Conservation (phyloP, 2,329 filamentous ascomycete genomes). For the Aspergillus ochraceus region DNA sequence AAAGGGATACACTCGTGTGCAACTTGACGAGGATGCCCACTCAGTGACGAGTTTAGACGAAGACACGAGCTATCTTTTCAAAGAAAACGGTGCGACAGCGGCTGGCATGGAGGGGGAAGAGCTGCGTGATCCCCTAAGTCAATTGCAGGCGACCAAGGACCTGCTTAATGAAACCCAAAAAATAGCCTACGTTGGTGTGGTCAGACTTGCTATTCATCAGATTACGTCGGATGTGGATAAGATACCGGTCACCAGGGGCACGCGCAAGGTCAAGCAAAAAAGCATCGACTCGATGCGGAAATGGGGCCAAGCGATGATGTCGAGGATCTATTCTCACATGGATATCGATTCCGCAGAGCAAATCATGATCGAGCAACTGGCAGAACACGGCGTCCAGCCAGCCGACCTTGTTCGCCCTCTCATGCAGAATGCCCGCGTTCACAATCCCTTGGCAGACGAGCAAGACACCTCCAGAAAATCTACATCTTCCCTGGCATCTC, state of each 20-base stretch:
- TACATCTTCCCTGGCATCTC: conserved; percentile 35
- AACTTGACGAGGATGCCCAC: conserved; percentile 90
- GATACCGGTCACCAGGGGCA: conserved; percentile 59
- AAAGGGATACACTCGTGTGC: conserved; percentile 93
- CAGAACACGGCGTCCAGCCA: conserved; percentile 85
- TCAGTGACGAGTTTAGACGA: conserved; percentile 97
- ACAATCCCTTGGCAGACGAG: conserved; percentile 77
- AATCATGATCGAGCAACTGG: conserved; percentile 97
- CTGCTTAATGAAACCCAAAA: conserved; percentile 92
- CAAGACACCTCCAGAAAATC: conserved; percentile 37
- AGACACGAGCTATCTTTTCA: conserved; percentile 94
- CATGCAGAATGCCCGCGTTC: conserved; percentile 88
- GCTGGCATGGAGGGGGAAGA: conserved; percentile 71
- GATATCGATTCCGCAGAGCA: conserved; percentile 87
- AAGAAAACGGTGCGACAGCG: conserved; percentile 65
- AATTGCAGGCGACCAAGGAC: conserved; percentile 95
- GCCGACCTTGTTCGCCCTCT: conserved; percentile 79
- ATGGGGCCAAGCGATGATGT: conserved; percentile 99
- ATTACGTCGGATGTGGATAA: conserved; percentile 70
- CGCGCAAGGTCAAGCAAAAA: conserved; percentile 70
- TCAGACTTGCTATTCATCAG: conserved; percentile 74
- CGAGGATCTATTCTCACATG: conserved; percentile 92
- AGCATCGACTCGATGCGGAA: conserved; percentile 80
- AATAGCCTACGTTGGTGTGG: conserved; percentile 92
- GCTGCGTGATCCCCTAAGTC: conserved; percentile 78